Base-by-base conservation (phyloP, 1,284 basidiomycete species). In the Trichosporon sp. region DNA sequence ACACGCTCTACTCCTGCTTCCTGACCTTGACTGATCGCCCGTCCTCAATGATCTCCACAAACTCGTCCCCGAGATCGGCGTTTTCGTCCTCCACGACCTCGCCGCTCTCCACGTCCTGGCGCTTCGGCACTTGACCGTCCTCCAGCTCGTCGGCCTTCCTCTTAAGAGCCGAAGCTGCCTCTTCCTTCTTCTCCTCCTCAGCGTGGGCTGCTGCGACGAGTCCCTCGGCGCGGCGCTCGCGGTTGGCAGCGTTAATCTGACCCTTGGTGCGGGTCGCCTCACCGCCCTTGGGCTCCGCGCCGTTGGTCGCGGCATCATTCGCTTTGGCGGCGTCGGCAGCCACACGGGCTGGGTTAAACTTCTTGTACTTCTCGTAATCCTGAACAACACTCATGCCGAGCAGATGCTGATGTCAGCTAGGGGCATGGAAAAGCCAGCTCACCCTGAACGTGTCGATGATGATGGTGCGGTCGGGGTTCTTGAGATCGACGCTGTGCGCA, bases 371-470 rank as follows among this genome's bases (percentile, higher is more conserved):
- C 14, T 78, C 78, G 66, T 78, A 83, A 69, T 81, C 71, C 37
- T 78, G 69, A 21, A 81, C 74, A 1, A 81, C 78, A n/a, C 74
- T 75, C 38, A 81, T 70, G 12, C 81, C 81, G 0, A 81, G 43
- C 2, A 70, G 46, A 37, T 76, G 78, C 80, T 82, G 59, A 0
- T n/a, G 68, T 70, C 43, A 73, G 69, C 40, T 35, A n/a, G 26
- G 26, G 26, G 26, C 26, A 26, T 26, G 26, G 26, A 26, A 26
- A 26, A 26, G 26, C 26, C 1, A 11, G 70, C 79, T 68, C 51
- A 80, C 81, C 71, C 78, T 80, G 68, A 76, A 74, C 10, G 80
- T 69, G 71, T 83, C 81, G 5, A 82, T 68, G 21, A 82, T 35
- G 14, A 83, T 77, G 7, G 80, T 82, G 67, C 76, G 67, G 51